Base-by-base conservation (phyloP, 257 asterid genomes). In the Linaria vulgaris region DNA sequence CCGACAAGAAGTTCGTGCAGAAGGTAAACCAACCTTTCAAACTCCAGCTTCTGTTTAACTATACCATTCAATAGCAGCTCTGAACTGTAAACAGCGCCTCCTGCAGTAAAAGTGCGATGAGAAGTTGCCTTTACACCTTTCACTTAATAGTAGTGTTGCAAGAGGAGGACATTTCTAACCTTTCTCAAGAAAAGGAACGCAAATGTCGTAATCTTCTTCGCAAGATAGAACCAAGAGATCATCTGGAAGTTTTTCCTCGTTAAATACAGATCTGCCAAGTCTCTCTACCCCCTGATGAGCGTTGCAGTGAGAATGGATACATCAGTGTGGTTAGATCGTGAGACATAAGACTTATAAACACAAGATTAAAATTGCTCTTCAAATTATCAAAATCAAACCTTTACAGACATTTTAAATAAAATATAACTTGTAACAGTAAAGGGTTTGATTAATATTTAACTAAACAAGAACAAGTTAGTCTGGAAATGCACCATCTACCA, bases 61-160 rank as follows among this genome's bases (percentile, higher is more conserved):
- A 94, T 94, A 45, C 99, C 99, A 64, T 94, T 90, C 62, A 94
- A 79, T 53, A 94, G 84, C 69, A 94, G 85, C 79, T 94, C 99
- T 6, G 99, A 87, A 71, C 99, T 90, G 69, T 85, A 94, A 61
- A 87, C 68, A 27, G 82, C 68, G 1, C 84, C 85, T 48, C 97
- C 97, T 94, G 96, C 77, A 79, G 71, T 46, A 54, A 53, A 49
- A 9, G 19, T 20, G 46, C 3, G 1, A 23, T 68, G 47, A 74
- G 51, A 59, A 69, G 22, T 39, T 61, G 21, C 27, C 12, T 41
- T 56, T 7, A 16, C 51, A 25, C 31, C 55, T 48, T 45, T 19
- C 55, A 12, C 13, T 38, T 41, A 67, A 43, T 15, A 25, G 46
- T 15, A 21, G 17, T 14, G 34, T 19, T 54, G 25, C 56, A 45